Evolutionary conservation across 106 monocot species (phyloP).

Genomic region (Platanthera zijinensis): DNA sequence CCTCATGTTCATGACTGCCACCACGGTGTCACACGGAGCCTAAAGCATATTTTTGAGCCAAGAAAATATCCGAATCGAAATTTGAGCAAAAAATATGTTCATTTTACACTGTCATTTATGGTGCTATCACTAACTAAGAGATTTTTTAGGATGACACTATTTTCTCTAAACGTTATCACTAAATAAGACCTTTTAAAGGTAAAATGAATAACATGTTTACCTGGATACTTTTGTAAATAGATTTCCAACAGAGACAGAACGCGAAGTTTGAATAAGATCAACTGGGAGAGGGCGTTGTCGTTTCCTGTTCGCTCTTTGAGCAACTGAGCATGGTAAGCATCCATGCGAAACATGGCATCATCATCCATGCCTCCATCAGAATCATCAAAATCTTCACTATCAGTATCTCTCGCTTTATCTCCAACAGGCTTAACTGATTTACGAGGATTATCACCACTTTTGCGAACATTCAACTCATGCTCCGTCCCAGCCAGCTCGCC

Average conservation of each 20-base stretch:
- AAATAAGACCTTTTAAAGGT: background rate
- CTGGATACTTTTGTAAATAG: constrained; percentile 74
- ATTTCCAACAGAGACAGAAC: constrained; percentile 85
- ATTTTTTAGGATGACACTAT: no score
- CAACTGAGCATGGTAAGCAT: constrained; percentile 56
- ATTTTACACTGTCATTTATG: no score
- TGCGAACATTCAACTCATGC: background rate
- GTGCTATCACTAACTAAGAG: no score
- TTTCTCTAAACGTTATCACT: background rate
- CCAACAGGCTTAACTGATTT: constrained; percentile 11
- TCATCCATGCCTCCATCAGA: constrained; percentile 81
- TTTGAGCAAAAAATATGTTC: no score
- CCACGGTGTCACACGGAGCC: no score
- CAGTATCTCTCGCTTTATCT: constrained; percentile 11
- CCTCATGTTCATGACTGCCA: no score
- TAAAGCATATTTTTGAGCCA: no score
- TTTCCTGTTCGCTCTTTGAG: constrained; percentile 67
- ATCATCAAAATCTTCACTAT: constrained; percentile 37
- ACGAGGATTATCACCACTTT: constrained; percentile 22
- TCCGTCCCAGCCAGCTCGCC: constrained; percentile 7
- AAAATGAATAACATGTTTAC: constrained; percentile 17
- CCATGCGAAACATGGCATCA: constrained; percentile 90
- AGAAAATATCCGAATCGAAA: no score
- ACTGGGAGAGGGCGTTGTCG: constrained; percentile 62
- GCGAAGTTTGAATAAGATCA: constrained; percentile 70